Base-by-base conservation (phyloP, 768 basidiomycete genomes). In the Rhizopogon rudus region DNA sequence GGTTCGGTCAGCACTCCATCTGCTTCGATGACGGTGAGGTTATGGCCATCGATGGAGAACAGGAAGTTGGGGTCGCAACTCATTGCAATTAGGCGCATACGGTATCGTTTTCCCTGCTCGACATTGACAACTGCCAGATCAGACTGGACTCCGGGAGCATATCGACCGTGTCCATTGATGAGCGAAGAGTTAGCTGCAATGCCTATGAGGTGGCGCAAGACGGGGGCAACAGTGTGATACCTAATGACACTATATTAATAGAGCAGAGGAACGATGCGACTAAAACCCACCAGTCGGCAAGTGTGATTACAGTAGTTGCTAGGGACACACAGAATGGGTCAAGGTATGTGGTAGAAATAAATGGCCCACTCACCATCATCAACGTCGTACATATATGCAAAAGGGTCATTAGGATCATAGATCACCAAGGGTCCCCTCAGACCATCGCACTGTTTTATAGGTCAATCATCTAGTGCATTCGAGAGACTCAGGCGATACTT, bases 321-420 rank as follows among this genome's bases (percentile, higher is more conserved):
- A 10, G 12, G 2, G 35, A 37, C 35, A 37, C 12, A 37, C 3
- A 3, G 4, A 12, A 37, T 12, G 35, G 4, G 28, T 16, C 51
- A 25, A n/a, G 14, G 46, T n/a, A 16, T 28, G 39, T 48, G 40
- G 10, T 44, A 37, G 10, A 5, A 5, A 37, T 37, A 3, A 37
- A 37, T 37, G 5, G 35, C 13, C 35, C 40, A 25, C 35, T 48
- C 45, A 74, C 77, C 76, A 63, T 80, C 70, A 60, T 79, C 78
- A 12, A 80, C 71, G 50, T 78, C 78, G 25, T 80, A 79, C 20
- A 79, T 50, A 40, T 63, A 17, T 5, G 46, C 57, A 17, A 74
- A 61, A 40, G 78, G 78, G 57, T 80, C 78, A 7, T 65, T n/a
- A 3, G 75, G 75, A 56, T 79, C 77, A 53, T 78, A 78, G 13